Evolutionary conservation across 768 basidiomycete species (phyloP).

Genomic region (Artomyces pyxidatus): DNA sequence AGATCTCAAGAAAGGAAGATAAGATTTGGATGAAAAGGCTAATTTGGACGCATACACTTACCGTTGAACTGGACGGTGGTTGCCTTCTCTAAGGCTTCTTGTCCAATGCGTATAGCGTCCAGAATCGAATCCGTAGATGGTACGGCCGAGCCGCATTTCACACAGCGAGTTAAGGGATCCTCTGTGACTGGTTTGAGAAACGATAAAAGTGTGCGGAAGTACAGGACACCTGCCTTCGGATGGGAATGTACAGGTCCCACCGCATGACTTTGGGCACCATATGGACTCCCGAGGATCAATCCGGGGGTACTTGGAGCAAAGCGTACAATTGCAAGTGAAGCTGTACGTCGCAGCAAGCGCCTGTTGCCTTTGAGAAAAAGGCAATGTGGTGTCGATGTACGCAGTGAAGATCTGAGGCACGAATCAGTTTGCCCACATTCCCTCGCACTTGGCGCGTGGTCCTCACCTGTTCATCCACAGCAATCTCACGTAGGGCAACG

Average conservation of each 20-base stretch:
- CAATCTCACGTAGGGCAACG: conserved; percentile 59
- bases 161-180: conserved; percentile 39
- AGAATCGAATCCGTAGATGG: conserved; percentile 43
- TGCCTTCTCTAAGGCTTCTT: conserved; percentile 72
- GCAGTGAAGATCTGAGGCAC: conserved; percentile 59
- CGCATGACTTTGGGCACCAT: conserved; percentile 62
- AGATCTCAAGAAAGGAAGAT: not conserved
- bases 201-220: not conserved
- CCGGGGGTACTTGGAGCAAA: conserved; percentile 35
- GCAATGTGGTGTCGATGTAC: conserved; percentile 81
- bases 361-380: conserved; percentile 42
- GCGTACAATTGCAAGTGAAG: conserved; percentile 62
- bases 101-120: conserved; percentile 60
- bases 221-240: conserved; percentile 40
- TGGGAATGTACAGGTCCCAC: conserved; percentile 53
- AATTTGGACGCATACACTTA: conserved; percentile 20
- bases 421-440: not conserved
- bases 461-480: conserved; percentile 60
- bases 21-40: not conserved
- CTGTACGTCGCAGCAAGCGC: conserved; percentile 66
- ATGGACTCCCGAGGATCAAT: conserved; percentile 65
- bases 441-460: not conserved
- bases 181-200: conserved; percentile 28
- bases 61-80: conserved; percentile 51
- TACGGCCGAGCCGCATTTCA: conserved; percentile 43